phyloP scores from a whole-genome alignment of 2,329 filamentous ascomycete species.

The Phialocephala sp. region DNA sequence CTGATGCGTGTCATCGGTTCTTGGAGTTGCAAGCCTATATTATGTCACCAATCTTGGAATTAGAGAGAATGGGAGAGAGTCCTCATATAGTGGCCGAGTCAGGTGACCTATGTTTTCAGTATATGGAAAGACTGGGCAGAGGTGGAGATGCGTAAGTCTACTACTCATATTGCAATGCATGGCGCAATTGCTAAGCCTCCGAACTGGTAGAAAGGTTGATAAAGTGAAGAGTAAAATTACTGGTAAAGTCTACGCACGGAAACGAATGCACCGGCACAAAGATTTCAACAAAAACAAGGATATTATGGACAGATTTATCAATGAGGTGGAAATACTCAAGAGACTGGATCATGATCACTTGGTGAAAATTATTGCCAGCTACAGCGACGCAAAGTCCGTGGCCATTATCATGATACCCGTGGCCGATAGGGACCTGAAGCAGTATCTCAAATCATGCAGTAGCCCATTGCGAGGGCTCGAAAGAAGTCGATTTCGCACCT shows the following conservation, averaged over 20 bases:
- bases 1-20: conserved; percentile 16
- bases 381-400: conserved; percentile 35
- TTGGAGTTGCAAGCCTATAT: conserved; percentile 21
- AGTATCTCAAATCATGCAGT: conserved; percentile 1
- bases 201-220: conserved; percentile 9
- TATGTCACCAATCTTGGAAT: conserved; percentile 10
- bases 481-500: conserved; percentile 18
- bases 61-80: conserved; percentile 20
- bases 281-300: conserved; percentile 17
- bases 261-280: conserved; percentile 18
- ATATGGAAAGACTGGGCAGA: conserved; percentile 18
- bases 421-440: conserved; percentile 35
- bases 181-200: background rate
- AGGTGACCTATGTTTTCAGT: conserved; percentile 19
- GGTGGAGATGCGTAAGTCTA: conserved; percentile 22
- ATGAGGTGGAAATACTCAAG: conserved; percentile 23
- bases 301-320: conserved; percentile 10
- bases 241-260: conserved; percentile 20
- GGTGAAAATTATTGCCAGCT: conserved; percentile 28
- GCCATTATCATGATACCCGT: conserved; percentile 37
- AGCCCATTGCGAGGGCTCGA: background rate
- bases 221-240: conserved; percentile 22
- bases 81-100: conserved; percentile 14
- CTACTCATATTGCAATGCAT: too few relatives aligned
- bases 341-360: conserved; percentile 11